phyloP scores from a whole-genome alignment of 768 basidiomycete species.

The Amanita subjunquillea region DNA sequence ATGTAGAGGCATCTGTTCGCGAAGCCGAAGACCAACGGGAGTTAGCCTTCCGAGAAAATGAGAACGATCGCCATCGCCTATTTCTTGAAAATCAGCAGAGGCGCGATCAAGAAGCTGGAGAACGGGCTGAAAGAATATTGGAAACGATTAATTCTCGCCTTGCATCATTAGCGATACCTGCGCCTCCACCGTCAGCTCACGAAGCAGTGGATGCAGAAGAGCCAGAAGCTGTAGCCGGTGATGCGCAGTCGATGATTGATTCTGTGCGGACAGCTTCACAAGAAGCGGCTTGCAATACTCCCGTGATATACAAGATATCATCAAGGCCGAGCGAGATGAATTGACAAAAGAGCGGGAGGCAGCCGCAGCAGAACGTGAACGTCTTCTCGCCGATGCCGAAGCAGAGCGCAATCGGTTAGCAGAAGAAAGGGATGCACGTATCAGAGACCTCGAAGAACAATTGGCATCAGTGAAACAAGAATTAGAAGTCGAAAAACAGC shows the following conservation, averaged over 20 bases:
- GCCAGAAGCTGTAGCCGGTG: constrained; percentile 19
- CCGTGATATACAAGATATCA: constrained; percentile 46
- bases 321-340: constrained; percentile 51
- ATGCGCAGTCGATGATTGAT: constrained; percentile 18
- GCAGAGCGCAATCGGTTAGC: constrained; percentile 35
- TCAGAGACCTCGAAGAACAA: constrained; percentile 53
- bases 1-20: constrained; percentile 37
- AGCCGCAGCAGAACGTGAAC: constrained; percentile 43
- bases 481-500: constrained; percentile 52
- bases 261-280: constrained; percentile 26
- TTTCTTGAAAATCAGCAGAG: constrained; percentile 52
- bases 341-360: constrained; percentile 43
- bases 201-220: constrained; percentile 8
- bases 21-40: constrained; percentile 60
- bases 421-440: constrained; percentile 44
- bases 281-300: constrained; percentile 50
- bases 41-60: constrained; percentile 48
- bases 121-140: constrained; percentile 38
- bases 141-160: constrained; percentile 28
- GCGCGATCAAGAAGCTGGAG: constrained; percentile 44
- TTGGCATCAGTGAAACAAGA: constrained; percentile 45
- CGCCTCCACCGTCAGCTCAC: constrained; percentile 12
- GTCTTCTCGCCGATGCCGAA: constrained; percentile 35
- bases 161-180: constrained; percentile 20
- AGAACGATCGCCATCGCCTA: constrained; percentile 52